phyloP scores from a whole-genome alignment of 345 rosid species.

The Mangifera indica region DNA sequence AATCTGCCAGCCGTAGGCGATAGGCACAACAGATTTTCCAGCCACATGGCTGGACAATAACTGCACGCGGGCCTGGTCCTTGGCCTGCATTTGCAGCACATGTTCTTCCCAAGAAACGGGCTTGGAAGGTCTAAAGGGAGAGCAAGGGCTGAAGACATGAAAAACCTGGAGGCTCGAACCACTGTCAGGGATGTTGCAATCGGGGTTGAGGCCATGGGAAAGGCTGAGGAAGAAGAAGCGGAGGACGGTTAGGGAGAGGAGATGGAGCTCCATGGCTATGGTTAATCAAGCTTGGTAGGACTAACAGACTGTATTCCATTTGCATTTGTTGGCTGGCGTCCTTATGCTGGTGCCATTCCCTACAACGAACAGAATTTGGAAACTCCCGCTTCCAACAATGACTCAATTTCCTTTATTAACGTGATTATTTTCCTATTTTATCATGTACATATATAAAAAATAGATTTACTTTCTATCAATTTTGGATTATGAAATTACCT shows the following conservation, averaged over 20 bases:
- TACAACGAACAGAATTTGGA: too few relatives aligned
- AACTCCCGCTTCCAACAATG: too few relatives aligned
- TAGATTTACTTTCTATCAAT: too few relatives aligned
- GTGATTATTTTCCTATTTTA: too few relatives aligned
- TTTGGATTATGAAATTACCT: too few relatives aligned
- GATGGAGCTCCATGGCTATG: slow-evolving; percentile 32
- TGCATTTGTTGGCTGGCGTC: too few relatives aligned
- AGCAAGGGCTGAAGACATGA: slow-evolving; percentile 74
- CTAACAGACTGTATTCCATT: too few relatives aligned
- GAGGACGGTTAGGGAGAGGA: slow-evolving; percentile 26
- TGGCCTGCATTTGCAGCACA: slow-evolving; percentile 59
- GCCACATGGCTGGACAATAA: slow-evolving; percentile 70
- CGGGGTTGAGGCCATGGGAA: slow-evolving; percentile 41
- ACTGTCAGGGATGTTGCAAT: slow-evolving; percentile 45
- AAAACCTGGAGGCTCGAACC: slow-evolving; percentile 71
- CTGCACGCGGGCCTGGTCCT: slow-evolving; percentile 71
- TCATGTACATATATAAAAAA: too few relatives aligned
- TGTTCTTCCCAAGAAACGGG: slow-evolving; percentile 76
- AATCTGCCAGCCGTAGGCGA: slow-evolving; percentile 80
- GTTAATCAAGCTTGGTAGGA: neutral
- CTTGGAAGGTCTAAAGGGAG: slow-evolving; percentile 56
- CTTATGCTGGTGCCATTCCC: too few relatives aligned
- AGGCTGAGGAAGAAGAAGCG: slow-evolving; percentile 15
- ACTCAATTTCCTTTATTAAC: too few relatives aligned
- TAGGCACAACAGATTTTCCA: slow-evolving; percentile 64